Evolutionary conservation across 2,329 filamentous ascomycete species (phyloP).

Genomic region (Ophiostoma pallidulum): DNA sequence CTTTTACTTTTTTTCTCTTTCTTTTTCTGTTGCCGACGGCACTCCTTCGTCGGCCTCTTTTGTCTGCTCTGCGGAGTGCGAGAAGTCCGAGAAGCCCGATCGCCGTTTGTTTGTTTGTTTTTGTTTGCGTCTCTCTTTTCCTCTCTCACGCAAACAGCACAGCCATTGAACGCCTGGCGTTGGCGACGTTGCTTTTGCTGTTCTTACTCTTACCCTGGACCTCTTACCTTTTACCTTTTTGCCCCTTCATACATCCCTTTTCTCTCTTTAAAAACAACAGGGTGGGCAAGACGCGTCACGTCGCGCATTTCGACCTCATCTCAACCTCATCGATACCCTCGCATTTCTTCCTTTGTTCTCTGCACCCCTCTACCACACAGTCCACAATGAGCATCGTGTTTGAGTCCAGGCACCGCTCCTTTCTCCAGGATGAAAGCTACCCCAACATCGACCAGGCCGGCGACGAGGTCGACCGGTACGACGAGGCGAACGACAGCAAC

Average conservation of each 20-base stretch:
- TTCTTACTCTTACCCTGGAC: neutral
- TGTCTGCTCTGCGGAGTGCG: no score
- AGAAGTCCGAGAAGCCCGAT: neutral
- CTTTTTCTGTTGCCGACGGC: neutral
- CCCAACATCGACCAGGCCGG: conserved; percentile 18
- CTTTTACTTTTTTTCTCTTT: neutral
- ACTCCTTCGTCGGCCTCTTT: neutral
- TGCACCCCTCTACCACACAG: neutral
- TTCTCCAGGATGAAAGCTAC: conserved; percentile 18
- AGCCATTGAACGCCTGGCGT: no score
- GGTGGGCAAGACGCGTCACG: no score
- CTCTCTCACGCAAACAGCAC: no score
- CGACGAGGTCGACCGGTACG: conserved; percentile 14
- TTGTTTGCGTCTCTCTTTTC: neutral
- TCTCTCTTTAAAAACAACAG: no score
- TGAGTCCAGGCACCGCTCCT: conserved; percentile 14
- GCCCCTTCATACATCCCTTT: neutral
- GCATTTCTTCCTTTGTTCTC: neutral
- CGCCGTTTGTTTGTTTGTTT: neutral
- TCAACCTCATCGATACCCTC: no score
- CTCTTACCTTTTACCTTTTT: neutral
- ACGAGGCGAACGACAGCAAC: conserved; percentile 12
- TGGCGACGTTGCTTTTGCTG: no score
- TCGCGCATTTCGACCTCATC: no score
- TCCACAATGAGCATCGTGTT: conserved; percentile 18